Base-by-base conservation (phyloP, 352 stramenopile species). In the Phytophthora chlamydospora region DNA sequence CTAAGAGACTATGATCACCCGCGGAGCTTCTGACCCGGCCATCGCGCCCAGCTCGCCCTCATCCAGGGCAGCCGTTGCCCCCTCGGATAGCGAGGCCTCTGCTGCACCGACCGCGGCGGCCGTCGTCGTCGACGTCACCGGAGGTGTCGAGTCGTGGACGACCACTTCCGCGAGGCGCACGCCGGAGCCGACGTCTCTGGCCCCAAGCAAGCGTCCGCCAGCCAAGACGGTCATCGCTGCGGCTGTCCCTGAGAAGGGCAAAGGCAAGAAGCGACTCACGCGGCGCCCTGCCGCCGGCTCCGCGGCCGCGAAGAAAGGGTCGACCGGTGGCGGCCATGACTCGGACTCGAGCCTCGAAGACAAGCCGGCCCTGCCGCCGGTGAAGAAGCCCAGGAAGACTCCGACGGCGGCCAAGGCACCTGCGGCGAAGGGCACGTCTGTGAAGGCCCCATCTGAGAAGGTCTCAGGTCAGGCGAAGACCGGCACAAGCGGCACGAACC, bases 111-210 rank as follows among this genome's bases (percentile, higher is more conserved):
- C 41, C 7, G 41, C 21, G 8, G 17, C 19, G 6, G 41, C 41
- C 27, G 51, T 35, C 32, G 38, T 58, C 39, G 56, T 58, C 12
- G 56, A 58, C 45, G 56, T 64, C 16, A 64, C 45, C 21, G 36
- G 36, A 16, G 14, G 12, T 11, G 36, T 44, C 8, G 46, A 24
- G 16, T 6, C 32, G 8, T 54, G 33, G 46, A 13, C 32, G 2
- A 19, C 32, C 7, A 46, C 48, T 6, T 6, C 35, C 11, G 48
- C 48, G 35, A 46, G 51, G 40, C 17, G 51, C 16, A 59, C 51
- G 51, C 2, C 40, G 9, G 51, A 50, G n/a, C 51, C 39, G 14
- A 16, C 29, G 14, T 39, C 40, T 16, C 29, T 59, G 27, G 12
- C 12, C 12, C 2, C 39, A 17, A 59, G n/a, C 51, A 49, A 46